Evolutionary conservation across 1,284 basidiomycete genomes (phyloP), one percentile per base, ranked within the genome.

Genomic region (Trichosporon inkin): DNA sequence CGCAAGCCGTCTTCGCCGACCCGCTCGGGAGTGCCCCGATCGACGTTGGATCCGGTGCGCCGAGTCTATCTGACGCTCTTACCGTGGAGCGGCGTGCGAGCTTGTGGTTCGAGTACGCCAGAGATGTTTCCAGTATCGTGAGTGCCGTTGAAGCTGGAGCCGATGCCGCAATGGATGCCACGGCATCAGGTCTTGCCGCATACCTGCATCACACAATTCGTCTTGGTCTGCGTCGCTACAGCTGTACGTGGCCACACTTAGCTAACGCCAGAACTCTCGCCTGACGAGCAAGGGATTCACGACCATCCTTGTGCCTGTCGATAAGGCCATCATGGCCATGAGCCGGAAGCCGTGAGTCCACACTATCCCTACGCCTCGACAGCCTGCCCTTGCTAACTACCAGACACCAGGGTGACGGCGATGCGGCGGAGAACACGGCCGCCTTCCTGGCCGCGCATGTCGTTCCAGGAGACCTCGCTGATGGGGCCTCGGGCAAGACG

Each of bases 221-320:
- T 35, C 32, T 17, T 53, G 35, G 17, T 13, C n/a, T n/a, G n/a
- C n/a, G n/a, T n/a, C n/a, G n/a, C n/a, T n/a, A n/a, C n/a, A n/a
- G n/a, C n/a, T 24, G 14, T 14, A 11, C 20, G 22, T 14, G 44
- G 51, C 8, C 4, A 10, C 2, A 37, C 16, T 3, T n/a, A 10
- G 44, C 55, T 56, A 20, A 62, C 57, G 8, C 32, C 40, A 70
- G 65, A 71, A 64, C 5, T 51, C 53, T 10, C 60, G 65, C 54
- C 55, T 70, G 14, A 62, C 63, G 1, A 60, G 51, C 19, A 58
- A 61, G 20, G 67, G 67, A 35, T 53, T 62, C 24, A 74, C 72
- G 16, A 78, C 77, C 0, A 58, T 78, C 28, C 62, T 78, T 24
- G 77, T 78, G 0, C 77, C 77, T 3, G 57, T 73, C 34, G 75